Base-by-base conservation (phyloP, 805 yeast genomes). In the Lipomyces anomalus region DNA sequence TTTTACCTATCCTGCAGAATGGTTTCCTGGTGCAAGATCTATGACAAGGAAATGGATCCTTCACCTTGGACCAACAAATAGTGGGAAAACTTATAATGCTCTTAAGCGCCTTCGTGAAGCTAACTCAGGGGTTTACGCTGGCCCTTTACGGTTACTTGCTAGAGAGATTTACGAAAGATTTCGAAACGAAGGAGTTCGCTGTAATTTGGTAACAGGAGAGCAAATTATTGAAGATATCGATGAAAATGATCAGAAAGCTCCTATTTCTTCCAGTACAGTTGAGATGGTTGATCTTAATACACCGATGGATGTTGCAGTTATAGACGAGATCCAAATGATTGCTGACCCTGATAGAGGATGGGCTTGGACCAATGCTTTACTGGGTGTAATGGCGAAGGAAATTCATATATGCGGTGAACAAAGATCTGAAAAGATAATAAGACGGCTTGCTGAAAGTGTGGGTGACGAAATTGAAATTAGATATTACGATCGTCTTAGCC, bases 21-120 rank as follows among this genome's bases (percentile, higher is more conserved):
- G 95, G 88, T 92, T 73, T 58, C 95, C 97, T 0, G 78, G 73
- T 37, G 94, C 98, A 0, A 71, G 97, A 33, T 76, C 79, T 52
- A 70, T 87, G 68, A 80, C 78, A 52, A 70, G 99, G 33, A 80
- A 82, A 41, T 72, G 92, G 40, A 74, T 83, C n/a, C 76, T 92
- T 79, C 99, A 92, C 62, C 85, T 92, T 7, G 99, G 99, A 0
- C 98, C 99, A 1, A 92, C 99, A 0, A 92, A 92, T 62, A 81
- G 92, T 55, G 99, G 99, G 9, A 92, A 92, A 59, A 92, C 97
- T 0, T 84, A 85, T 60, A 74, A 76, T 39, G 95, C 97, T 0
- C 67, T 92, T 38, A 72, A 82, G 57, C 72, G 78, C 44, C 70
- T 92, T 40, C 79, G 79, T 55, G 58, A 64, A 18, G 79, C 87